These are phyloP conservation scores for Ganoderma leucocontextum DNA, from an alignment of 1,284 basidiomycete genomes.

Conservation along the genomic window DNA sequence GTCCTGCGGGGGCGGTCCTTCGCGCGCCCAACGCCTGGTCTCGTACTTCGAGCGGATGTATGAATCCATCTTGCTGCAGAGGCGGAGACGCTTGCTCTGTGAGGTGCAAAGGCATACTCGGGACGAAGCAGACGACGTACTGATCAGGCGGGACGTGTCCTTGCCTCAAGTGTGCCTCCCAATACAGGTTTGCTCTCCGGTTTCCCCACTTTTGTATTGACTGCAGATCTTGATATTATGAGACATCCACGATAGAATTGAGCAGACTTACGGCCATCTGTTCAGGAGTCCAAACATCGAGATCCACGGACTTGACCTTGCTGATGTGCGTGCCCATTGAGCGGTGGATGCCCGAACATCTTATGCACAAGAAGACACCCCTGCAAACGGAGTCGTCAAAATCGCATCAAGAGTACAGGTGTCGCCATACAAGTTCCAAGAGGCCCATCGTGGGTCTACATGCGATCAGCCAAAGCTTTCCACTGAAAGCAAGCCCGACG, in stretches of 20 bases:
- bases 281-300: conserved; percentile 97
- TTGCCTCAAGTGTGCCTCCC: conserved; percentile 95
- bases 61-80: conserved; percentile 92
- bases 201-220: conserved; percentile 97
- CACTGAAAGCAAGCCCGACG: neutral
- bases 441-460: conserved; percentile 96
- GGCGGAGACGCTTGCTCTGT: conserved; percentile 15
- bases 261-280: conserved; percentile 85
- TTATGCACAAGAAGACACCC: conserved; percentile 94
- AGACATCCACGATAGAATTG: neutral
- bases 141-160: conserved; percentile 96
- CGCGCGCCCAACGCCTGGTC: conserved; percentile 90
- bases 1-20: conserved; percentile 85
- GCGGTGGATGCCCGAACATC: conserved; percentile 98
- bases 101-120: conserved; percentile 7
- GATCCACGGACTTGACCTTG: conserved; percentile 96
- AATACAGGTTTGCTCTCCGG: conserved; percentile 90
- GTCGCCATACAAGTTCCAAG: conserved; percentile 85
- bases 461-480: conserved; percentile 24
- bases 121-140: conserved; percentile 58
- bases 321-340: conserved; percentile 99
- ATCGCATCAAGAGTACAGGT: conserved; percentile 35
- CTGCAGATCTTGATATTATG: conserved; percentile 46
- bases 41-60: conserved; percentile 99
- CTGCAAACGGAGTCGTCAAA: conserved; percentile 48